phyloP scores from a whole-genome alignment of 257 asterid species.

The Fraxinus quadrangulata region DNA sequence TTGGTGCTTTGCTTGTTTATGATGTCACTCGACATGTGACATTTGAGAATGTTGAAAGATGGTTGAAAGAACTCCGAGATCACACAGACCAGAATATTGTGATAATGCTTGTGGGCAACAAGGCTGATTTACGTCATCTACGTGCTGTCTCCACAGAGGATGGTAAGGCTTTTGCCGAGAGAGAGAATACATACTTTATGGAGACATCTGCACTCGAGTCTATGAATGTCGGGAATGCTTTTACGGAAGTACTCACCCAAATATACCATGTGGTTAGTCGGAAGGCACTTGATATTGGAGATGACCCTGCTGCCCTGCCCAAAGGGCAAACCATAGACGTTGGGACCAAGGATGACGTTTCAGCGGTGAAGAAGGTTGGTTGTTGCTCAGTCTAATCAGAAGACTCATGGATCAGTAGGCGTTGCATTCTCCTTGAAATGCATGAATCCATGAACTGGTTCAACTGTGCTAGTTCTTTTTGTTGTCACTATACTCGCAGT shows the following conservation, averaged over 20 bases:
- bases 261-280: constrained; percentile 34
- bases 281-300: constrained; percentile 35
- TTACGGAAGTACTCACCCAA: constrained; percentile 36
- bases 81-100: constrained; percentile 37
- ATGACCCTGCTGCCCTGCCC: constrained; percentile 33
- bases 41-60: constrained; percentile 35
- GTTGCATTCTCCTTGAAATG: neutral
- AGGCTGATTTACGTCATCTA: constrained; percentile 37
- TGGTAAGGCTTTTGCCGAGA: constrained; percentile 35
- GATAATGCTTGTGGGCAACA: constrained; percentile 39
- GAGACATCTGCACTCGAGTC: constrained; percentile 41
- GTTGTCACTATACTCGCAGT: neutral
- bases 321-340: constrained; percentile 36
- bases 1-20: constrained; percentile 36
- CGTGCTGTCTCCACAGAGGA: constrained; percentile 40
- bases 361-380: constrained; percentile 32
- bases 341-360: constrained; percentile 34
- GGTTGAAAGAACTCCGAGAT: constrained; percentile 40
- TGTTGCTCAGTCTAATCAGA: constrained; percentile 29
- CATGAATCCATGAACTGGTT: neutral
- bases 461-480: neutral
- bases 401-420: neutral
- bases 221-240: constrained; percentile 32
- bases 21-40: constrained; percentile 37
- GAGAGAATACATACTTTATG: constrained; percentile 33